A percentile compares a stretch with the other conserved stretches of the same genome.
These are phyloP conservation scores for Echria macrotheca DNA, from an alignment of 495 filamentous ascomycete species.

Conservation along the genomic window DNA sequence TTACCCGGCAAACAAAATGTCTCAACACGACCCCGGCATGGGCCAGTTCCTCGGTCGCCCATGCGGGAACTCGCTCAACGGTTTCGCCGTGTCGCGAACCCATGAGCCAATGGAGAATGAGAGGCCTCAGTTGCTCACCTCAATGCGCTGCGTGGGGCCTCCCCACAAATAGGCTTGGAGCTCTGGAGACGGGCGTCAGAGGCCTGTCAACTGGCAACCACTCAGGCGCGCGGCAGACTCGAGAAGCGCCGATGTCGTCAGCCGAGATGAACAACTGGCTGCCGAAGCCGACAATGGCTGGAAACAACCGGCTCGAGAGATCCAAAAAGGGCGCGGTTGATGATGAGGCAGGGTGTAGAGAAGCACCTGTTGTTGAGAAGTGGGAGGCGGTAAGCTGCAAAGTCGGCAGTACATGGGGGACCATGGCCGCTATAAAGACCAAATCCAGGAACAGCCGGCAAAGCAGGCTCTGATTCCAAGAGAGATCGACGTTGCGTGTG, in stretches of 20 bases:
- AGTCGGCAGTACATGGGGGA: background rate
- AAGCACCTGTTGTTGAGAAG: background rate
- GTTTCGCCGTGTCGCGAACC: constrained; percentile 4
- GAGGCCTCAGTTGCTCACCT: constrained; percentile 17
- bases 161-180: background rate
- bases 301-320: background rate
- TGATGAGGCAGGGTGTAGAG: background rate
- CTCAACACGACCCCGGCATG: background rate
- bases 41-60: background rate
- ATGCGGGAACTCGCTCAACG: background rate
- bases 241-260: background rate
- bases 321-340: background rate
- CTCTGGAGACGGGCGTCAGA: background rate
- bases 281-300: background rate
- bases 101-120: constrained; percentile 11
- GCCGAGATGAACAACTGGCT: background rate
- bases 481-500: too few relatives aligned
- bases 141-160: background rate
- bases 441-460: background rate
- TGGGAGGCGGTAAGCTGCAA: background rate
- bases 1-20: background rate
- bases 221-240: constrained; percentile 25
- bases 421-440: background rate
- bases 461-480: background rate
- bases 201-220: background rate